Conservation (phyloP, 2,329 filamentous ascomycete genomes). For the Neophaeococcomyces mojaviensis region DNA sequence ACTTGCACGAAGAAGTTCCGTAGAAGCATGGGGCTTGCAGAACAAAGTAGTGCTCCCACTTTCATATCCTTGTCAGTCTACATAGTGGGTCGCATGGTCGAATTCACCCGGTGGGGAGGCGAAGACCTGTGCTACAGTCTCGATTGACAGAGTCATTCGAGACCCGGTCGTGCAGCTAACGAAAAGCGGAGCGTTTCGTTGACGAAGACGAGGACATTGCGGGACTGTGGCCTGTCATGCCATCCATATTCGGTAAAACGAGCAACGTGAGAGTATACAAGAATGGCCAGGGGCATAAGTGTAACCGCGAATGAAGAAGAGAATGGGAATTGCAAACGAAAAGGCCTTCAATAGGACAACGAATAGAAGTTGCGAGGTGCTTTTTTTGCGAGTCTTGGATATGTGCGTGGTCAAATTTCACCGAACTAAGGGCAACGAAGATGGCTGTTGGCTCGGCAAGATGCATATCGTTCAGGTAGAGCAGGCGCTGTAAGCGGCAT, state of each 20-base stretch:
- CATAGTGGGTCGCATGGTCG: not conserved
- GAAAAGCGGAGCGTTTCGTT: not conserved
- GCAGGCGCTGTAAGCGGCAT: constrained; percentile 1
- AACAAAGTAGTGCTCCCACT: constrained; percentile 4
- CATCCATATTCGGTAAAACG: not conserved
- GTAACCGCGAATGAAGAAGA: constrained; percentile 3
- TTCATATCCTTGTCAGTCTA: constrained; percentile 3
- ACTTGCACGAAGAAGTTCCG: constrained; percentile 6
- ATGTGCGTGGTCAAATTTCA: constrained; percentile 1
- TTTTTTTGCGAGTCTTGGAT: not conserved
- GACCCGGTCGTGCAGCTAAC: constrained; percentile 8
- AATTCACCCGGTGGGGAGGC: not conserved
- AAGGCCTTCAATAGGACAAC: constrained; percentile 4
- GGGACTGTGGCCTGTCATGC: not conserved
- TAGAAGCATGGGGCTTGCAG: constrained; percentile 3
- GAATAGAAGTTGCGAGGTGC: constrained; percentile 2
- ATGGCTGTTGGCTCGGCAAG: constrained; percentile 8
- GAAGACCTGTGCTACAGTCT: constrained; percentile 3
- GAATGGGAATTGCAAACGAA: constrained; percentile 5
- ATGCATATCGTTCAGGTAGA: constrained; percentile 8
- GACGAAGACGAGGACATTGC: constrained; percentile 1
- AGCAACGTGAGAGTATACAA: not conserved
- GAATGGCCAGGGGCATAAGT: not conserved
- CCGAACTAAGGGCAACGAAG: not conserved
- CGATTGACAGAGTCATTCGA: constrained; percentile 9